These are phyloP conservation scores for Xerocomellus amylosporus DNA, from an alignment of 768 basidiomycete species.

Conservation along the genomic window DNA sequence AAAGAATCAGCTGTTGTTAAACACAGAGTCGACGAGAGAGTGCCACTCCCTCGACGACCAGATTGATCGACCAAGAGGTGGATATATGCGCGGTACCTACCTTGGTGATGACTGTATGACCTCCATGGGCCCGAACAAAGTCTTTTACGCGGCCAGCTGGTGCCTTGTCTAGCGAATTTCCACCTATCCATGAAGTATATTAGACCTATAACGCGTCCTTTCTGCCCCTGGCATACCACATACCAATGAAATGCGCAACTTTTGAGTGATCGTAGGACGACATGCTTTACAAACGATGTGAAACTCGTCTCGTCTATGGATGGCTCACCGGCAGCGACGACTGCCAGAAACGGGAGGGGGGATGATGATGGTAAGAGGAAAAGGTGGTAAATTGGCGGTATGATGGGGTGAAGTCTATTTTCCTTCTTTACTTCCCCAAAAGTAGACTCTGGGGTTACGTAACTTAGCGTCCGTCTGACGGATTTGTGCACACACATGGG, in stretches of 20 bases:
- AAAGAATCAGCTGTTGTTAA: slow-evolving; percentile 6
- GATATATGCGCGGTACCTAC: slow-evolving; percentile 43
- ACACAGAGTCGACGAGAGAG: background rate
- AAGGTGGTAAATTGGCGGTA: slow-evolving; percentile 1
- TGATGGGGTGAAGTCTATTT: slow-evolving; percentile 20
- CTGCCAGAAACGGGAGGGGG: slow-evolving; percentile 4
- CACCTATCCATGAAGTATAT: slow-evolving; percentile 54
- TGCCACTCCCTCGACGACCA: background rate
- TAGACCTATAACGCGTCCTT: slow-evolving; percentile 10
- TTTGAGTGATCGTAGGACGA: slow-evolving; percentile 52
- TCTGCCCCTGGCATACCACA: slow-evolving; percentile 10
- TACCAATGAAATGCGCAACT: slow-evolving; percentile 65
- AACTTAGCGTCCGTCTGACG: background rate
- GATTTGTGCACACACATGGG: too few species aligned
- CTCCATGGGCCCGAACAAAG: slow-evolving; percentile 88
- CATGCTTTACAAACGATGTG: slow-evolving; percentile 19
- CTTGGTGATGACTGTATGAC: slow-evolving; percentile 98
- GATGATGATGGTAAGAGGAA: slow-evolving; percentile 24
- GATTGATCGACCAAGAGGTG: slow-evolving; percentile 7
- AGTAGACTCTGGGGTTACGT: slow-evolving; percentile 33
- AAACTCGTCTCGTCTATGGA: slow-evolving; percentile 8
- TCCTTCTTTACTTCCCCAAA: slow-evolving; percentile 29
- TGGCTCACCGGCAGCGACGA: slow-evolving; percentile 2
- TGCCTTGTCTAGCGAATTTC: slow-evolving; percentile 87
- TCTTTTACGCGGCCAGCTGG: slow-evolving; percentile 76